phyloP scores from a whole-genome alignment of 2,329 filamentous ascomycete genomes.

The Colletotrichum coccodes region DNA sequence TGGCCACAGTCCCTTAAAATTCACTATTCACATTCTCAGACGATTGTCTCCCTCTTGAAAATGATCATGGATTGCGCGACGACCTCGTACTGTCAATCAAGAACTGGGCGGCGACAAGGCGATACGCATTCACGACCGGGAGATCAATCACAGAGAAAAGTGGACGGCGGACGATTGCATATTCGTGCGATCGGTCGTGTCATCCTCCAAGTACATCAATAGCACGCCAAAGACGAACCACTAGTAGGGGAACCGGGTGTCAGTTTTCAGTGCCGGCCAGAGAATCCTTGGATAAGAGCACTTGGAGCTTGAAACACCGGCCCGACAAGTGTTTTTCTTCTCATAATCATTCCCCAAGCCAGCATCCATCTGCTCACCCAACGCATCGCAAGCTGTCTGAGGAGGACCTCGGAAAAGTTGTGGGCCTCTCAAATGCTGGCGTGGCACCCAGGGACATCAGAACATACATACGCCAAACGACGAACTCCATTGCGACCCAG shows the following conservation, averaged over 20 bases:
- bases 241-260: slow-evolving; percentile 19
- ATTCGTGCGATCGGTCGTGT: slow-evolving; percentile 5
- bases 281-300: slow-evolving; percentile 20
- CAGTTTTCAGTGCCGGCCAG: slow-evolving; percentile 31
- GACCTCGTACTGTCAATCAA: slow-evolving; percentile 23
- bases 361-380: slow-evolving; percentile 8
- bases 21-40: slow-evolving; percentile 17
- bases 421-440: slow-evolving; percentile 25
- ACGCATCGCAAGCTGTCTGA: slow-evolving; percentile 4
- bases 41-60: slow-evolving; percentile 27
- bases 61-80: slow-evolving; percentile 8
- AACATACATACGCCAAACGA: slow-evolving; percentile 29
- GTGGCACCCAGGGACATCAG: slow-evolving; percentile 32
- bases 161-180: not conserved
- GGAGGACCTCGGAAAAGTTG: slow-evolving; percentile 5
- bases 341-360: slow-evolving; percentile 24
- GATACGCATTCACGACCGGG: slow-evolving; percentile 28
- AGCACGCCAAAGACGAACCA: slow-evolving; percentile 25
- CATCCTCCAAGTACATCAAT: slow-evolving; percentile 2
- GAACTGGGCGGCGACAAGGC: slow-evolving; percentile 19
- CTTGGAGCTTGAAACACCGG: slow-evolving; percentile 18
- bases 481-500: slow-evolving; percentile 30
- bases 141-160: slow-evolving; percentile 20
- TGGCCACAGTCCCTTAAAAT: not conserved
- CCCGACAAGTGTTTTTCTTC: slow-evolving; percentile 15